Evolutionary conservation across 2,329 filamentous ascomycete genomes (phyloP).

Genomic region (Trichoderma guizhouense): DNA sequence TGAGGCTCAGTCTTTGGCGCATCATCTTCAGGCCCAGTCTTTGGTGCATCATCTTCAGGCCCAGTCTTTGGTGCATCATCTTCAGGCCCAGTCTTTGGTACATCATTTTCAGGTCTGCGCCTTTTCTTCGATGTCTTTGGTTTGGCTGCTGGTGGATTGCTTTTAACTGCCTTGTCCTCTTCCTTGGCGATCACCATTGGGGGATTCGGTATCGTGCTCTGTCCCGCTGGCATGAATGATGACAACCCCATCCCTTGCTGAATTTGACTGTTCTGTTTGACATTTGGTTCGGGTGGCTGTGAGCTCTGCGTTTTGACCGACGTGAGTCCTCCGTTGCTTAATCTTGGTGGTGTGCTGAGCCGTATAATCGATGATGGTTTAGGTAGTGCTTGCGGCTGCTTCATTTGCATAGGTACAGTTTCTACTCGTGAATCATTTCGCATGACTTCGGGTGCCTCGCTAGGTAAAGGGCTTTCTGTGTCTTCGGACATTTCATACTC

Average conservation of each 20-base stretch:
- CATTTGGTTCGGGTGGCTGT: neutral
- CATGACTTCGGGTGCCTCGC: neutral
- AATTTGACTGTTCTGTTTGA: neutral
- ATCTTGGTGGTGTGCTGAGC: neutral
- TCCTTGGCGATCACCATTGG: neutral
- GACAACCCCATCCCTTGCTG: neutral
- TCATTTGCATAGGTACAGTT: neutral
- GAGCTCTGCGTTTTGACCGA: neutral
- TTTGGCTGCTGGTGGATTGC: neutral
- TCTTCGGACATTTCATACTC: neutral
- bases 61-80: neutral
- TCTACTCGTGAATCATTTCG: neutral
- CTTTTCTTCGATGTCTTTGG: constrained; percentile 2
- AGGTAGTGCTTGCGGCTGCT: neutral
- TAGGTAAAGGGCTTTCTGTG: neutral
- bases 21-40: neutral
- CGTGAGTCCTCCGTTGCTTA: neutral
- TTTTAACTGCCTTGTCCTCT: neutral
- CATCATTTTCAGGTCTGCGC: neutral
- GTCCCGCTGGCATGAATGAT: neutral
- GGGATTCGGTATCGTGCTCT: neutral
- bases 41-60: neutral
- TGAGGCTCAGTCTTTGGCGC: neutral
- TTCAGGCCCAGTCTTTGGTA: neutral
- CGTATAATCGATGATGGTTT: neutral